Evolutionary conservation across 306 rosid species (phyloP).

Genomic region (Pyrus communis): DNA sequence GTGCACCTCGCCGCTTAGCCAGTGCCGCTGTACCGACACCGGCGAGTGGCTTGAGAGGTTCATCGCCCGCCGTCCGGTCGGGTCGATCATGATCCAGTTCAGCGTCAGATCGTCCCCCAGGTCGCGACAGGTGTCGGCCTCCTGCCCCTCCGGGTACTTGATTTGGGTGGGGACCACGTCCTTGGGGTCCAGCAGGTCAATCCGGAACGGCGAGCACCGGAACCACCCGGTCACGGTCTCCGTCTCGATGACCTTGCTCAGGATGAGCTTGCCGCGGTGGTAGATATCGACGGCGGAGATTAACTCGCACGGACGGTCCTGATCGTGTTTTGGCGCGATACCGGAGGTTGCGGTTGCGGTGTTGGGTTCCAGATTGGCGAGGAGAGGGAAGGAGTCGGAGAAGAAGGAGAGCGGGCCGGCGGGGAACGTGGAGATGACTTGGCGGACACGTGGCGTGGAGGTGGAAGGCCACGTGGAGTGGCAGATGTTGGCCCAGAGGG

Average conservation of each 20-base stretch:
- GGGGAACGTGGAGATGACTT: constrained; percentile 43
- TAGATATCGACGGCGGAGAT: constrained; percentile 68
- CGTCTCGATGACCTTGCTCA: constrained; percentile 55
- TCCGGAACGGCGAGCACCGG: constrained; percentile 60
- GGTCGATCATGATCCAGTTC: constrained; percentile 70
- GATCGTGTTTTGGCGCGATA: not conserved
- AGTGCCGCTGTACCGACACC: constrained; percentile 54
- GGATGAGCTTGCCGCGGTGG: constrained; percentile 24
- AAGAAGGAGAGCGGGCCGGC: constrained; percentile 54
- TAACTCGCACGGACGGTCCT: constrained; percentile 18
- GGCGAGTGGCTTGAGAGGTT: constrained; percentile 56
- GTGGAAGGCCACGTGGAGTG: constrained; percentile 73
- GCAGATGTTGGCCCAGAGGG: constrained; percentile 55
- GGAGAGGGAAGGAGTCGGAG: constrained; percentile 44
- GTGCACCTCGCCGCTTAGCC: constrained; percentile 67
- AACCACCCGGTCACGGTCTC: constrained; percentile 71
- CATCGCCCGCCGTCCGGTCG: constrained; percentile 40
- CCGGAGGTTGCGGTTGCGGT: not conserved
- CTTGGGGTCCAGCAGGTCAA: constrained; percentile 59
- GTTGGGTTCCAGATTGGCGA: not conserved
- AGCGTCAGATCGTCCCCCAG: constrained; percentile 29
- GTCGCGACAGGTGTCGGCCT: constrained; percentile 15
- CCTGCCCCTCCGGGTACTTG: constrained; percentile 14
- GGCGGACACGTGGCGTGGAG: constrained; percentile 30
- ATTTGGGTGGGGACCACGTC: constrained; percentile 49